Evolutionary conservation across 805 yeast genomes (phyloP).

Genomic region (Barnettozyma californica): DNA sequence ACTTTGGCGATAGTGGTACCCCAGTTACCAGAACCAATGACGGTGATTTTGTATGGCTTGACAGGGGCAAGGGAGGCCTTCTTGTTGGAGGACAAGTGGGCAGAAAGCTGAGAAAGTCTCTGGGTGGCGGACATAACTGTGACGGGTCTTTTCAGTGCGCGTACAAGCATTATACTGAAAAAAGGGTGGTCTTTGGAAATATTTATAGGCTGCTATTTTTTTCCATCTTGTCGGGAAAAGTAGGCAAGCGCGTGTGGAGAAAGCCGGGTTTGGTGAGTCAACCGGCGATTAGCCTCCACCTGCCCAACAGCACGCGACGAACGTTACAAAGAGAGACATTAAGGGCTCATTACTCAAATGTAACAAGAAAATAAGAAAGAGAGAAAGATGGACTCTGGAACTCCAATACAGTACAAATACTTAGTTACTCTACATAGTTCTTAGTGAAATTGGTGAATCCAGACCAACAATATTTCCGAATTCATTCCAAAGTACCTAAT

Average conservation of each 20-base stretch:
- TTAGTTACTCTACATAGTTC: too few species aligned
- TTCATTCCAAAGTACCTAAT: background rate
- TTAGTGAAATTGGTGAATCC: too few species aligned
- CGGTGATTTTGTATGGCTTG: constrained; percentile 52
- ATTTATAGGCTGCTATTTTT: background rate
- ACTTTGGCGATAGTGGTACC: constrained; percentile 97
- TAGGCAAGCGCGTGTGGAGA: background rate
- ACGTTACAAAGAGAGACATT: too few species aligned
- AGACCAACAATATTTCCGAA: too few species aligned
- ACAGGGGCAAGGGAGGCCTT: constrained; percentile 20
- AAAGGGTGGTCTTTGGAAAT: constrained; percentile 1
- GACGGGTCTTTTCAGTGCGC: background rate
- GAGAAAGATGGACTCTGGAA: too few species aligned
- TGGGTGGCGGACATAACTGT: constrained; percentile 14
- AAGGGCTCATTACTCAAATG: too few species aligned
- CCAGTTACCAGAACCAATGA: constrained; percentile 97
- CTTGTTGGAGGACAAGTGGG: constrained; percentile 17
- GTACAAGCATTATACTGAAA: background rate
- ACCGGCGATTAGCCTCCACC: background rate
- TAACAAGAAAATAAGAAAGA: too few species aligned
- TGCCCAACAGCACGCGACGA: too few species aligned
- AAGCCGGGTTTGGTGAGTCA: background rate
- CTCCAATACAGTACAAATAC: too few species aligned
- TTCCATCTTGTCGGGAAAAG: background rate
- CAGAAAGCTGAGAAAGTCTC: constrained; percentile 21